Evolutionary conservation across 2,329 filamentous ascomycete genomes (phyloP).

Genomic region (Eutypella sp.): DNA sequence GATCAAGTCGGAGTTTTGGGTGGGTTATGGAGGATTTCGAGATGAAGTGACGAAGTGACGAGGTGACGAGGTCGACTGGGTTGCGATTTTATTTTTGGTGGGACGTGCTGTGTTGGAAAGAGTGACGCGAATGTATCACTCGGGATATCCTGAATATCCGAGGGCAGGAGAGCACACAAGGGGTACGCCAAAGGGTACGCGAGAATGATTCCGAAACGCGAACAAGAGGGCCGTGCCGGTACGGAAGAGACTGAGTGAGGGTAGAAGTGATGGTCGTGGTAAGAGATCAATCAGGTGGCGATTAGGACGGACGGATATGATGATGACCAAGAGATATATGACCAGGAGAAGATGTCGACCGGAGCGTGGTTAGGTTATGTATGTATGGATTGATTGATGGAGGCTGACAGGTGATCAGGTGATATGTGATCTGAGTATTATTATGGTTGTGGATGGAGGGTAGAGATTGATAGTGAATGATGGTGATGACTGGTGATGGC

Average conservation of each 20-base stretch:
- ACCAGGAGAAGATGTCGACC: conserved; percentile 8
- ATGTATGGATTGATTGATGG: too few species aligned
- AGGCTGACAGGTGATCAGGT: conserved; percentile 3
- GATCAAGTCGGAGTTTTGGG: conserved; percentile 22
- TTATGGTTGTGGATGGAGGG: too few species aligned
- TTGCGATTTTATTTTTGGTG: conserved; percentile 11
- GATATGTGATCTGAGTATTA: conserved; percentile 6
- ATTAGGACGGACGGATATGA: conserved; percentile 8
- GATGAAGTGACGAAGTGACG: conserved; percentile 26
- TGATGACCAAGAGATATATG: too few species aligned
- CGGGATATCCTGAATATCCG: conserved; percentile 9
- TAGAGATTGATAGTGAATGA: too few species aligned
- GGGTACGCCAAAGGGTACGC: conserved; percentile 21
- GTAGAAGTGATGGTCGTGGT: conserved; percentile 14
- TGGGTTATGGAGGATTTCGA: too few species aligned
- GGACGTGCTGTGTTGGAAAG: conserved; percentile 13
- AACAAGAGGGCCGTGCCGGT: conserved; percentile 2
- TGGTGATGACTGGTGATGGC: too few species aligned
- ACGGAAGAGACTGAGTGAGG: conserved; percentile 10
- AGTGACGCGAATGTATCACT: conserved; percentile 18
- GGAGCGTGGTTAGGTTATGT: not conserved
- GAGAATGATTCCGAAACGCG: conserved; percentile 17
- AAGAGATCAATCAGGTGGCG: conserved; percentile 12
- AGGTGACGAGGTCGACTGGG: conserved; percentile 22
- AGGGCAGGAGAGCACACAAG: too few species aligned